Conservation (phyloP, 2,329 filamentous ascomycete genomes). For the Aspergillus viridinutans region DNA sequence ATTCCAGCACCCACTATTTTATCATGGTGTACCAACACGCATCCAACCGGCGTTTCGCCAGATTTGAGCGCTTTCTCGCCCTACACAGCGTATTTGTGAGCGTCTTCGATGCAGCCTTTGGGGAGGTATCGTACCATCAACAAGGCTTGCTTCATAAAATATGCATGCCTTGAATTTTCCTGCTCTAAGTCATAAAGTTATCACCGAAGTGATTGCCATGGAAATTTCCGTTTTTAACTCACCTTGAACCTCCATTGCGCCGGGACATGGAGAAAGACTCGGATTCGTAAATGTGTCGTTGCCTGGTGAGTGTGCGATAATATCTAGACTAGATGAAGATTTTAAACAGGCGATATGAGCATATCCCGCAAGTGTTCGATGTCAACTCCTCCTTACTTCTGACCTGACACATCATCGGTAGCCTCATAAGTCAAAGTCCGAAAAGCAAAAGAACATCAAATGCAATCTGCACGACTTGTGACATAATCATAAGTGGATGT, state of each 20-base stretch:
- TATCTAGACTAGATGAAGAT: background rate
- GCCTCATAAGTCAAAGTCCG: background rate
- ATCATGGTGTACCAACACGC: constrained; percentile 79
- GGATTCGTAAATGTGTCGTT: background rate
- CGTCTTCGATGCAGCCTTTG: background rate
- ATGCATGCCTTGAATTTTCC: constrained; percentile 41
- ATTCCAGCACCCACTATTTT: constrained; percentile 83
- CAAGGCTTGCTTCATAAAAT: constrained; percentile 81
- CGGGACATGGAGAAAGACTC: background rate
- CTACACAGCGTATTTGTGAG: constrained; percentile 41
- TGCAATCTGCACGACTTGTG: background rate
- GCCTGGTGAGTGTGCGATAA: background rate
- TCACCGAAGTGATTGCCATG: background rate
- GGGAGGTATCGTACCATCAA: constrained; percentile 61
- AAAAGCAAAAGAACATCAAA: background rate
- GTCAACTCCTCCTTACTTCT: background rate
- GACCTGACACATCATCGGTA: background rate
- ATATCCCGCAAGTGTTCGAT: background rate
- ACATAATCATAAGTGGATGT: background rate
- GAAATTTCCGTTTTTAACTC: background rate
- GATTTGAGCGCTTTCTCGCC: constrained; percentile 77
- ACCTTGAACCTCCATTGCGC: background rate
- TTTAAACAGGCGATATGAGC: background rate
- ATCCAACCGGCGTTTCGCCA: constrained; percentile 95
- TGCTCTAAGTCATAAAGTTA: background rate